Percentiles rank a stretch among this genome's conserved stretches.
phyloP scores from a whole-genome alignment of 805 yeast species.

The Saccharomycopsis fibuligera region DNA sequence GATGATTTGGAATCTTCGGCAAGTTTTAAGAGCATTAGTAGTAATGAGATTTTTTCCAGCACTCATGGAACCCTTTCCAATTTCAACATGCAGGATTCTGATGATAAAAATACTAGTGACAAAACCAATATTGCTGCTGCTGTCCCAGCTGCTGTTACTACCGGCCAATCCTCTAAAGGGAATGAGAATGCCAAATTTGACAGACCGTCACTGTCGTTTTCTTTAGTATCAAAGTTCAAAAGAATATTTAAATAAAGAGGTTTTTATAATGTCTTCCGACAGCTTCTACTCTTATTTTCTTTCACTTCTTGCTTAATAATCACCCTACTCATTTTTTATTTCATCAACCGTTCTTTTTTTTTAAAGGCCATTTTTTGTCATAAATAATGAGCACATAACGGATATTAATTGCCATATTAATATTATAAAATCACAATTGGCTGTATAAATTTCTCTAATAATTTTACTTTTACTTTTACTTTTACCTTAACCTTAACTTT shows the following conservation, averaged over 20 bases:
- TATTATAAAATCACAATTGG: too few species aligned
- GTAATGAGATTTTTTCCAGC: slow-evolving; percentile 19
- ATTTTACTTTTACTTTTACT: too few species aligned
- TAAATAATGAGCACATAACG: too few species aligned
- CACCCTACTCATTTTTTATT: too few species aligned
- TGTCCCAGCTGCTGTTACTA: background rate
- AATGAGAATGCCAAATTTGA: background rate
- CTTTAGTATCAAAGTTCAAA: slow-evolving; percentile 13
- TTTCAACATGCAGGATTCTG: slow-evolving; percentile 11
- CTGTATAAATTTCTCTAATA: too few species aligned
- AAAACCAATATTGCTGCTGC: background rate
- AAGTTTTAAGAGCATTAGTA: slow-evolving; percentile 21
- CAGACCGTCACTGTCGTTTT: slow-evolving; percentile 4
- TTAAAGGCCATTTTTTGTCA: too few species aligned
- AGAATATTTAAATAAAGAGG: slow-evolving; percentile 7
- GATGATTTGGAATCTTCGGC: slow-evolving; percentile 21
- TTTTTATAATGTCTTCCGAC: background rate
- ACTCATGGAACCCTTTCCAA: slow-evolving; percentile 17
- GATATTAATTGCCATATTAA: too few species aligned
- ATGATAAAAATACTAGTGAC: background rate
- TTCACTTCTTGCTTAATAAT: background rate
- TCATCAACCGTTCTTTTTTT: too few species aligned
- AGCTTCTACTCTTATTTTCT: background rate
- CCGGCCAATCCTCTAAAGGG: background rate
- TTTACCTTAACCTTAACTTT: too few species aligned